Base-by-base conservation (phyloP, 2,329 filamentous ascomycete species). In the Ophiosphaerella herpotricha region DNA sequence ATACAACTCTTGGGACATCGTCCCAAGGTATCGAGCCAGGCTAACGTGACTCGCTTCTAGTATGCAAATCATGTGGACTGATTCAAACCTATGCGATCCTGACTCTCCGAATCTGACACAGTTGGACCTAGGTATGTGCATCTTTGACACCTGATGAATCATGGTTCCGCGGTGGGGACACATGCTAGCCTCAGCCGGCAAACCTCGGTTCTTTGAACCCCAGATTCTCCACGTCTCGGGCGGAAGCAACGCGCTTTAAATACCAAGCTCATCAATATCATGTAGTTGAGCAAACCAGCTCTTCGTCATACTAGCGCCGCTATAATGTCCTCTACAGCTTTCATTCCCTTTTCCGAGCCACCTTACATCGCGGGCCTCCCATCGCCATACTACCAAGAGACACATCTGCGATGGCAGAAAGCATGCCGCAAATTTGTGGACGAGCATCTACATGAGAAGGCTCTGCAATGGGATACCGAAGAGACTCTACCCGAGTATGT, bases 331-430 rank as follows among this genome's bases (percentile, higher is more conserved):
- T 59, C 67, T 18, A 61, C 55, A 11, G 60, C 68, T 36, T 59
- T 68, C 45, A 50, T 89, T 23, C 88, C 88, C 43, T 89, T 91
- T 74, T 85, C 86, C 5, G 88, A 91, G 61, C 88, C 88, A 1
- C 82, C 87, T 1, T 91, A 86, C 75, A 79, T 91, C 39, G 78
- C 78, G 60, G 87, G 87, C 44, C 77, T 90, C 2, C 88, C 88
- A 0, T 88, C 85, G 0, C 84, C 88, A 11, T 88, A 90, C 75
- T 89, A 88, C 75, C 85, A 81, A 21, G 77, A 81, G 3, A 83
- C 84, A 4, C 87, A 91, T 67, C 76, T 78, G 12, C 76, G 74
- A 64, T 90, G 85, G 78, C 88, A 91, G 68, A 83, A 84, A 67
- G 82, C 81, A 55, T 86, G 85, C 66, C 85, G 86, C 32, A 80